Conservation (phyloP, 163 green algal genomes). For the Scenedesmus sp. region DNA sequence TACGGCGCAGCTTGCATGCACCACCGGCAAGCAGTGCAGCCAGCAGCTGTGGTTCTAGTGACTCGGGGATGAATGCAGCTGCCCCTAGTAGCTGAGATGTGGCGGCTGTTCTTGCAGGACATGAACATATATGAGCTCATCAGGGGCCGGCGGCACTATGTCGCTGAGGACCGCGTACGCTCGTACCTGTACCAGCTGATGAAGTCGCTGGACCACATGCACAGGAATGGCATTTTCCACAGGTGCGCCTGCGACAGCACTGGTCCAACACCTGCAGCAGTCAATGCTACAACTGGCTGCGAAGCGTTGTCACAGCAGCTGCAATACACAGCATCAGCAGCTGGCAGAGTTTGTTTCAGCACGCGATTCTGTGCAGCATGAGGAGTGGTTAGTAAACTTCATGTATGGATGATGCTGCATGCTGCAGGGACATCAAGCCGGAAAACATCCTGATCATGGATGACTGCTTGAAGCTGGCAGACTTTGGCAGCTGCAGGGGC, state of each 20-base stretch:
- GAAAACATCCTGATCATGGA: conserved; percentile 94
- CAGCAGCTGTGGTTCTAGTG: background rate
- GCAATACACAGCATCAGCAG: background rate
- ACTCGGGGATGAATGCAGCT: background rate
- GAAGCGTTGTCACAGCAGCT: background rate
- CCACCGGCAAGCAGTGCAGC: background rate
- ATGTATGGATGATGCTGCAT: background rate
- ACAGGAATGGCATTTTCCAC: conserved; percentile 80
- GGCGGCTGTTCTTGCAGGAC: conserved; percentile 59
- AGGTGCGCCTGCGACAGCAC: background rate
- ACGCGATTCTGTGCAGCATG: too few relatives aligned
- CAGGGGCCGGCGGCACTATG: conserved; percentile 83
- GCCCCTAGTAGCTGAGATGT: background rate
- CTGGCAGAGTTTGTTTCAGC: background rate
- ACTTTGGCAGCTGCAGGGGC: conserved; percentile 88
- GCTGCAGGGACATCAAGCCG: conserved; percentile 83
- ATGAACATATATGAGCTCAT: conserved; percentile 96
- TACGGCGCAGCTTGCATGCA: background rate
- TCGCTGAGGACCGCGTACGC: conserved; percentile 84
- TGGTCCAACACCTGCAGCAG: background rate
- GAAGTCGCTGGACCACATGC: conserved; percentile 92
- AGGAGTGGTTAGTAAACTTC: too few relatives aligned
- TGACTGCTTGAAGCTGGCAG: conserved; percentile 79
- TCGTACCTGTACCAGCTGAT: conserved; percentile 93
- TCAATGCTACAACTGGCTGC: background rate